These are phyloP conservation scores for Pseudogymnoascus sp. DNA, from an alignment of 2,329 filamentous ascomycete species.

Conservation along the genomic window DNA sequence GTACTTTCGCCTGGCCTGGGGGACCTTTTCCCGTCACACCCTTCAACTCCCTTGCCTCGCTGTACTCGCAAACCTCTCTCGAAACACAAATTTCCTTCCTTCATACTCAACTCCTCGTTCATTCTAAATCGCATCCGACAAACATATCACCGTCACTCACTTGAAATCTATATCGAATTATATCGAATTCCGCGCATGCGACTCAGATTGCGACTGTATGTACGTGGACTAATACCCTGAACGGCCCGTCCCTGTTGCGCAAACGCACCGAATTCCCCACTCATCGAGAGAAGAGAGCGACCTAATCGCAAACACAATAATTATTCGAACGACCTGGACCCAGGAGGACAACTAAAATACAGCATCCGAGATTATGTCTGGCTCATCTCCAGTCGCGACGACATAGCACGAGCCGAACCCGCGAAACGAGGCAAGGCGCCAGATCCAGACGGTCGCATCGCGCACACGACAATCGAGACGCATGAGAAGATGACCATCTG, in stretches of 20 bases:
- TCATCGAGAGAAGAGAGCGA: neutral
- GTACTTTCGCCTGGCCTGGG: neutral
- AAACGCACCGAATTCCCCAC: slow-evolving; percentile 2
- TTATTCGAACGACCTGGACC: neutral
- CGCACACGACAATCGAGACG: neutral
- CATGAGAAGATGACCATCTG: slow-evolving; percentile 61
- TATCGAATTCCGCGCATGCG: neutral
- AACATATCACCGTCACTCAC: neutral
- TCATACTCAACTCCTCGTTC: neutral
- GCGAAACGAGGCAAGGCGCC: neutral
- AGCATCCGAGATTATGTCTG: neutral
- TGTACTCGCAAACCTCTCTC: neutral
- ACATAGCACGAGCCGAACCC: slow-evolving; percentile 4
- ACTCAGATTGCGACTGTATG: neutral
- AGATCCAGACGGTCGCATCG: neutral
- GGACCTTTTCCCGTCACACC: slow-evolving; percentile 1
- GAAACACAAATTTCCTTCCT: neutral
- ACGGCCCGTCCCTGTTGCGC: slow-evolving; percentile 2
- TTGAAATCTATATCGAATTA: neutral
- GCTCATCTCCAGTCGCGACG: neutral
- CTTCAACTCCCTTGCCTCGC: neutral
- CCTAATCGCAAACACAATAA: neutral
- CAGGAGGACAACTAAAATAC: neutral
- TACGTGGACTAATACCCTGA: neutral
- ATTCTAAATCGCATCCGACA: neutral